Conservation (phyloP, 1,139 yeast species). For the Saccharomyces hybrid region DNA sequence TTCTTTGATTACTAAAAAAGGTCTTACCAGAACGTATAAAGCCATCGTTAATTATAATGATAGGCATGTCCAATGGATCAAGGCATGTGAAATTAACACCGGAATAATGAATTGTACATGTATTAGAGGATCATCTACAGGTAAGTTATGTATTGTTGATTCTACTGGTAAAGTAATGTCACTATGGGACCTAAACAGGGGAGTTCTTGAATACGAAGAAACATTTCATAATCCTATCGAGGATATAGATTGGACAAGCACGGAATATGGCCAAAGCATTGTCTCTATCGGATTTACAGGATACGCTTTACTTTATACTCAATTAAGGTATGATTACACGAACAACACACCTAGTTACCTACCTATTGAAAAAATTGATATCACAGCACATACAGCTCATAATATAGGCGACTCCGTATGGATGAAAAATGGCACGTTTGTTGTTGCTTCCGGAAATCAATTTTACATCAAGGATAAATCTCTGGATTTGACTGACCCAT, state of each 20-base stretch:
- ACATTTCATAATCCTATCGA: constrained; percentile 31
- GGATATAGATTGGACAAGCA: constrained; percentile 63
- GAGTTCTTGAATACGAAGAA: constrained; percentile 58
- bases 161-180: constrained; percentile 43
- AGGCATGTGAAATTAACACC: constrained; percentile 44
- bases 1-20: constrained; percentile 50
- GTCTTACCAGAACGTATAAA: constrained; percentile 48
- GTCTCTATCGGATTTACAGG: constrained; percentile 70
- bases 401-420: constrained; percentile 83
- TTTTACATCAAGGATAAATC: constrained; percentile 71
- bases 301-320: constrained; percentile 66
- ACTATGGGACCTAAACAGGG: constrained; percentile 70
- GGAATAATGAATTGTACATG: constrained; percentile 45
- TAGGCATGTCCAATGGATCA: constrained; percentile 43
- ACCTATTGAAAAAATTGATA: constrained; percentile 64
- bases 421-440: constrained; percentile 71
- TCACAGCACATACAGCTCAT: constrained; percentile 66
- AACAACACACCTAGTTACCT: constrained; percentile 71
- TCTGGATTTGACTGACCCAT: constrained; percentile 48
- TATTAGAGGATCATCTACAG: constrained; percentile 67
- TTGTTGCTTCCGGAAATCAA: constrained; percentile 86
- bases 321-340: constrained; percentile 81
- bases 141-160: constrained; percentile 67
- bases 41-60: constrained; percentile 30
- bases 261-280: constrained; percentile 61